Base-by-base conservation (phyloP, 805 yeast species). In the Candida sonorensis region DNA sequence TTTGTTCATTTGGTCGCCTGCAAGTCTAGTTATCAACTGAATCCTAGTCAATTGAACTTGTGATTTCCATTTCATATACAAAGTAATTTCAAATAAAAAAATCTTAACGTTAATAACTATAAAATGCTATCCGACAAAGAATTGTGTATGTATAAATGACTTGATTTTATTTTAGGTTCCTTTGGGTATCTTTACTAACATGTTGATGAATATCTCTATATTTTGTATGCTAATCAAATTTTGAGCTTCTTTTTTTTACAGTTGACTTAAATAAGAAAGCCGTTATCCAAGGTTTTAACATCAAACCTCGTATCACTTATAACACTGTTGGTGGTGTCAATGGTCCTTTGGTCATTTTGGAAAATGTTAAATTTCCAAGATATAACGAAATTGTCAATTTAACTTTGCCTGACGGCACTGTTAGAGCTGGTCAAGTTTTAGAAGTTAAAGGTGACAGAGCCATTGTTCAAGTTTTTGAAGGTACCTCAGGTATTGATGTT, bases 311-410 rank as follows among this genome's bases (percentile, higher is more conserved):
- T 65, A 58, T 83, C 50, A 82, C 80, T 51, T 92, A 92, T 66
- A 92, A 92, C 69, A 92, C 98, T 19, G 98, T 92, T 40, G 90
- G 90, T 34, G 97, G 97, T 61, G 94, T 92, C 53, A 92, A 94
- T 62, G 99, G 99, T 42, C 99, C 99, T 5, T 75, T 92, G 59
- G 98, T 92, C 40, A 88, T 83, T 48, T 65, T 83, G 47, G 90
- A 83, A 57, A 80, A 83, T 43, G 92, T 83, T 51, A 83, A 82
- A 60, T 81, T 77, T 59, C 94, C 94, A 37, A 80, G 94, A 54
- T 92, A 75, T 67, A 87, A 90, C 54, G 99, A 92, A 66, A 92
- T 92, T 66, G 99, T 92, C 54, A 84, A 88, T 62, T 72, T 92
- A 54, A 94, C 98, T 9, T 71, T 92, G 40, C 98, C 98, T 30